Conservation (phyloP, 768 basidiomycete species). For the Coprinellus micaceus region DNA sequence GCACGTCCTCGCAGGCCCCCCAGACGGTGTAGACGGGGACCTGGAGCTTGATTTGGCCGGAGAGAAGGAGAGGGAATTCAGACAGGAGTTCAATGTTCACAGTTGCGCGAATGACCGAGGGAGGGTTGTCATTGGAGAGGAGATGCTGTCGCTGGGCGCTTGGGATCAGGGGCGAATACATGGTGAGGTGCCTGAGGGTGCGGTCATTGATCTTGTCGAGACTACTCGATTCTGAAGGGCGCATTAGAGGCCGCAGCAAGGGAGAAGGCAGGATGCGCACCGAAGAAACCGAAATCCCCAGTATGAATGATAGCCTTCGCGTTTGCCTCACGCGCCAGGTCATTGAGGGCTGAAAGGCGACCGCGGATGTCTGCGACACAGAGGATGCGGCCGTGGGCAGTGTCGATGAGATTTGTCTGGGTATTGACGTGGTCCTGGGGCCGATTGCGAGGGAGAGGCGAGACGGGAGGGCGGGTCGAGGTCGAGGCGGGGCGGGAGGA, state of each 20-base stretch:
- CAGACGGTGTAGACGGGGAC: constrained; percentile 96
- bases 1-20: constrained; percentile 96
- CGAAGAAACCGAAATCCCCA: constrained; percentile 99
- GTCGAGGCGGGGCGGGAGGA: constrained; percentile 58
- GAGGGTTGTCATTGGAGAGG: constrained; percentile 65
- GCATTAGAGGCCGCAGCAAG: not conserved
- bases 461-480: constrained; percentile 54
- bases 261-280: constrained; percentile 35
- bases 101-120: constrained; percentile 65
- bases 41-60: constrained; percentile 85
- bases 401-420: constrained; percentile 76
- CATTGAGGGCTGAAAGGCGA: constrained; percentile 82
- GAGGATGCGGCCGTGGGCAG: constrained; percentile 79
- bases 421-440: constrained; percentile 52
- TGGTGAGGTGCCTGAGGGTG: constrained; percentile 91
- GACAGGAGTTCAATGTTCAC: constrained; percentile 79
- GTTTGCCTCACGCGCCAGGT: constrained; percentile 82
- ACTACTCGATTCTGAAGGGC: constrained; percentile 63
- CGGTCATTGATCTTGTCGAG: constrained; percentile 91
- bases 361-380: constrained; percentile 95
- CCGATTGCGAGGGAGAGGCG: constrained; percentile 44
- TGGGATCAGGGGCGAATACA: constrained; percentile 93
- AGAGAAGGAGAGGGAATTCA: constrained; percentile 89
- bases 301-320: constrained; percentile 95
- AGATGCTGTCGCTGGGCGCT: constrained; percentile 77